phyloP scores from a whole-genome alignment of 2,329 filamentous ascomycete species.

The Chrysosporium keratinophilum region DNA sequence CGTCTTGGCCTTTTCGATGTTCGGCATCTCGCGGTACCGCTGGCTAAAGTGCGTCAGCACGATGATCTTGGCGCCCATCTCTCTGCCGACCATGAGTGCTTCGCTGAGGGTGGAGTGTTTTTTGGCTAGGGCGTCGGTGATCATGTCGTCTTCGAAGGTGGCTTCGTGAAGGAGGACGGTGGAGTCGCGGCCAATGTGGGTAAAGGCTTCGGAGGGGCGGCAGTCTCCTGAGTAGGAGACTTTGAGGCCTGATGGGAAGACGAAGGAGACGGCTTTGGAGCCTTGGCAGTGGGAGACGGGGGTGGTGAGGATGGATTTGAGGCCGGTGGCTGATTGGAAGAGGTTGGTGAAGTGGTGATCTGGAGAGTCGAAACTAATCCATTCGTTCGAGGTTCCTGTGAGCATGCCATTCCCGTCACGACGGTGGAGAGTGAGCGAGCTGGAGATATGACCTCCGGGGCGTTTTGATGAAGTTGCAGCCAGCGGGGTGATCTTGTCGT shows the following conservation, averaged over 20 bases:
- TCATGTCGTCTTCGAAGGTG: constrained; percentile 82
- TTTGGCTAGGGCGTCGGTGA: constrained; percentile 70
- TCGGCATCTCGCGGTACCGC: constrained; percentile 62
- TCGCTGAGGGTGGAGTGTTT: constrained; percentile 83
- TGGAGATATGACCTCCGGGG: constrained; percentile 15
- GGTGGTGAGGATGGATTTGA: constrained; percentile 57
- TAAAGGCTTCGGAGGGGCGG: constrained; percentile 62
- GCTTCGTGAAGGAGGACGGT: constrained; percentile 91
- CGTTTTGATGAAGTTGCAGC: constrained; percentile 29
- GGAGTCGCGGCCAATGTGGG: constrained; percentile 57
- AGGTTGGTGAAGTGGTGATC: constrained; percentile 24
- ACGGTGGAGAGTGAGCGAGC: constrained; percentile 11
- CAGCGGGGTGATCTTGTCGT: constrained; percentile 46
- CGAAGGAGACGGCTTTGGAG: constrained; percentile 65
- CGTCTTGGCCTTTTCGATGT: constrained; percentile 8
- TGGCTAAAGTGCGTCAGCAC: constrained; percentile 93
- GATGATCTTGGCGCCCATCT: constrained; percentile 70
- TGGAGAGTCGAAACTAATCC: constrained; percentile 22
- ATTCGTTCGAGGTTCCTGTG: constrained; percentile 12
- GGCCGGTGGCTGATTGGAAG: constrained; percentile 46
- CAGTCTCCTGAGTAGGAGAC: constrained; percentile 93
- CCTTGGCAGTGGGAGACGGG: constrained; percentile 68
- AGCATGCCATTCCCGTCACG: constrained; percentile 7
- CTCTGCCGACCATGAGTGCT: constrained; percentile 63
- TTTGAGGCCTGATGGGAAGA: constrained; percentile 70